Conservation (phyloP, 257 asterid species). For the Handroanthus guayacan region DNA sequence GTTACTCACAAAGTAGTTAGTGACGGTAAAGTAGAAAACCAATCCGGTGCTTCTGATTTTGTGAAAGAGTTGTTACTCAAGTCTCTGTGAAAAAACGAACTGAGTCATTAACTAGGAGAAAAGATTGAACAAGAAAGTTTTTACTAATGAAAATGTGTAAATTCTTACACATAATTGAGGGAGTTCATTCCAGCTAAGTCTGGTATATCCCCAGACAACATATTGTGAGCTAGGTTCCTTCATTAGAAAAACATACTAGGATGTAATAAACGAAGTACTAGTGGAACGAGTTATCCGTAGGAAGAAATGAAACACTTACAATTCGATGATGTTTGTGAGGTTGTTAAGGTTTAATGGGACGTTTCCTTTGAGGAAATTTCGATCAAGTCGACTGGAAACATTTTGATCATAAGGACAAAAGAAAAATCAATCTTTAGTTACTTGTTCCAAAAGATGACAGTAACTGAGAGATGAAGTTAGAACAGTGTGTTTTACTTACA, state of each 20-base stretch:
- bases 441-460: conserved; percentile 11
- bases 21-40: conserved; percentile 78
- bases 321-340: conserved; percentile 70
- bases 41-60: conserved; percentile 69
- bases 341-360: conserved; percentile 74
- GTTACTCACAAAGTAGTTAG: conserved; percentile 84
- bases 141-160: neutral
- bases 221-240: conserved; percentile 88
- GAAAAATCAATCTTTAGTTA: neutral
- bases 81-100: conserved; percentile 60
- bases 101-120: neutral
- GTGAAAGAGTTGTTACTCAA: conserved; percentile 87
- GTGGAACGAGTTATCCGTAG: neutral
- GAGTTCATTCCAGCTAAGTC: conserved; percentile 77
- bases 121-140: conserved; percentile 9
- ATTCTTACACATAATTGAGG: conserved; percentile 78
- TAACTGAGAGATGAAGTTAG: conserved; percentile 23
- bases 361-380: conserved; percentile 64
- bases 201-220: conserved; percentile 76
- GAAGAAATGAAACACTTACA: conserved; percentile 58
- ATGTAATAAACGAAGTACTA: neutral
- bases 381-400: conserved; percentile 80
- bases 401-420: neutral
- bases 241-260: conserved; percentile 14
- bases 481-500: conserved; percentile 65